phyloP scores from a whole-genome alignment of 2,329 filamentous ascomycete species.

The Chrysoporthe puriensis region DNA sequence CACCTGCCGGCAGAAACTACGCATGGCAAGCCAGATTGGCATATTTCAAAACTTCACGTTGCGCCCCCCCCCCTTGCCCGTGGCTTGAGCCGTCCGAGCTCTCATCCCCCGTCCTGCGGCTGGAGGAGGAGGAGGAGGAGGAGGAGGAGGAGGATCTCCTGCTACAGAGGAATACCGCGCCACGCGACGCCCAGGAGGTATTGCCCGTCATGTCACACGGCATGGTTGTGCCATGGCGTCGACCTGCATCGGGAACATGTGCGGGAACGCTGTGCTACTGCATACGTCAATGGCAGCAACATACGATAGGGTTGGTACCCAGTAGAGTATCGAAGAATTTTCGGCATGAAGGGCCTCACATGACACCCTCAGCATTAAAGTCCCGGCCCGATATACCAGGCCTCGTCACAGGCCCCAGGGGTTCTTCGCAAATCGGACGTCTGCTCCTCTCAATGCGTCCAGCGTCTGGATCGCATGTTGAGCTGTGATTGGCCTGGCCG shows the following conservation, averaged over 20 bases:
- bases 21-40: neutral
- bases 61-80: neutral
- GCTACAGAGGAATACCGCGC: neutral
- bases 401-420: slow-evolving; percentile 19
- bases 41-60: neutral
- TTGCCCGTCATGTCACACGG: neutral
- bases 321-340: too few species aligned
- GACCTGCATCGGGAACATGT: neutral
- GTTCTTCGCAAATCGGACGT: slow-evolving; percentile 5
- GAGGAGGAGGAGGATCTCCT: neutral
- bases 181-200: neutral
- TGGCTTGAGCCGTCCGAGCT: neutral
- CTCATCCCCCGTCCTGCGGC: neutral
- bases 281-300: neutral
- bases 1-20: neutral
- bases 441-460: slow-evolving; percentile 42
- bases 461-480: slow-evolving; percentile 32
- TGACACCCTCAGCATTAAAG: slow-evolving; percentile 12
- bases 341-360: neutral
- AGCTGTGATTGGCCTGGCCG: slow-evolving; percentile 42
- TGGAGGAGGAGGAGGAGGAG: neutral
- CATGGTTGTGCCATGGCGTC: neutral
- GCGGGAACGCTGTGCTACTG: neutral
- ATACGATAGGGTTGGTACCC: neutral
- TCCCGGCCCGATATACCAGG: slow-evolving; percentile 2